phyloP scores from a whole-genome alignment of 192 early-diverging fungal genomes.

The Lobulomyces angularis region DNA sequence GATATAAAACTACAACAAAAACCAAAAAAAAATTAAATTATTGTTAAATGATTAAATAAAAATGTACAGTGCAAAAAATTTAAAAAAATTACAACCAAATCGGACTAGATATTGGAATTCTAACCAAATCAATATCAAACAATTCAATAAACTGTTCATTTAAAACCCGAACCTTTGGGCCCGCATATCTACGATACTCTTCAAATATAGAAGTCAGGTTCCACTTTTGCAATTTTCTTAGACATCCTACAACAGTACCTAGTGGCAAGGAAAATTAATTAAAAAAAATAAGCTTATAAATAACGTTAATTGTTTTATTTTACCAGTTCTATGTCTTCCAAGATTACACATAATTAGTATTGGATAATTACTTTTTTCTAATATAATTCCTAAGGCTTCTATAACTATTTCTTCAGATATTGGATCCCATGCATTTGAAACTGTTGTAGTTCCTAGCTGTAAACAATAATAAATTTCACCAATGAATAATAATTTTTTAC shows the following conservation, averaged over 20 bases:
- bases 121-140: conserved; percentile 97
- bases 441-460: conserved; percentile 69
- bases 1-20: too few species aligned
- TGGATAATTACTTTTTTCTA: conserved; percentile 82
- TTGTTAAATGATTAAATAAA: too few species aligned
- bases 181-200: conserved; percentile 92
- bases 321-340: conserved; percentile 90
- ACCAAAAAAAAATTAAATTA: too few species aligned
- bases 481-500: too few species aligned
- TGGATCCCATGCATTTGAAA: conserved; percentile 89
- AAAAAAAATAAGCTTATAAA: conserved; percentile 6
- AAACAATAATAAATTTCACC: too few species aligned
- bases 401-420: conserved; percentile 95
- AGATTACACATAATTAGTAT: conserved; percentile 98
- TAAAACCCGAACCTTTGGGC: conserved; percentile 89
- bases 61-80: too few species aligned
- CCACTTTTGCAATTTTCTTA: conserved; percentile 95
- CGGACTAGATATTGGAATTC: too few species aligned
- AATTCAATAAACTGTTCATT: conserved; percentile 77
- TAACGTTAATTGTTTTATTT: conserved; percentile 1
- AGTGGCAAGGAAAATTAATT: conserved; percentile 1
- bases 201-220: conserved; percentile 98
- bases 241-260: conserved; percentile 94
- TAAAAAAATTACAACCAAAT: too few species aligned
- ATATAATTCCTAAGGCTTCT: conserved; percentile 70